phyloP scores from a whole-genome alignment of 257 asterid genomes.

The Forsythia suspensa region DNA sequence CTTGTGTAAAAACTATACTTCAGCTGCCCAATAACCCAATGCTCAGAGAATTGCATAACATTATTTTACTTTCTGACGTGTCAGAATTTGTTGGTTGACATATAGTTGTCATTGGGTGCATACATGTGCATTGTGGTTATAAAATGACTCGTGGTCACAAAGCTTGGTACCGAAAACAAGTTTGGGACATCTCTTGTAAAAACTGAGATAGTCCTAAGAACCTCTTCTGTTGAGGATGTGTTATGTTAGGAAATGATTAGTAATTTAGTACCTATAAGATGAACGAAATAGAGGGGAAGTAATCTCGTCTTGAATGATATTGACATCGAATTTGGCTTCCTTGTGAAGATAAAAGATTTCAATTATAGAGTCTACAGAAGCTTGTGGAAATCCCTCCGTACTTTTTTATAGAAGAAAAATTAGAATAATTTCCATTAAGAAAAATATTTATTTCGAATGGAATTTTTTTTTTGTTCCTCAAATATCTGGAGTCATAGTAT shows the following conservation, averaged over 20 bases:
- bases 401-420: neutral
- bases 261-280: neutral
- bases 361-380: neutral
- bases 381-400: neutral
- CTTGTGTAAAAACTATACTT: neutral
- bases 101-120: neutral
- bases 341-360: neutral
- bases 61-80: neutral
- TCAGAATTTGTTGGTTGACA: neutral
- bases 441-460: neutral
- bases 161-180: neutral
- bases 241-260: neutral
- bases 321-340: neutral
- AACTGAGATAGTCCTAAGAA: neutral
- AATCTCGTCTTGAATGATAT: neutral
- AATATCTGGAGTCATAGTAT: neutral
- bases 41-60: neutral
- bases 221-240: neutral
- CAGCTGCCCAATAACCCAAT: neutral
- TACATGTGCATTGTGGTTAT: neutral
- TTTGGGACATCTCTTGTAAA: neutral
- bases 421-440: neutral
- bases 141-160: neutral
- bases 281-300: neutral
- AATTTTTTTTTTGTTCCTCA: neutral